Evolutionary conservation across 2,329 filamentous ascomycete genomes (phyloP).

Genomic region (Aspergillus calidoustus): DNA sequence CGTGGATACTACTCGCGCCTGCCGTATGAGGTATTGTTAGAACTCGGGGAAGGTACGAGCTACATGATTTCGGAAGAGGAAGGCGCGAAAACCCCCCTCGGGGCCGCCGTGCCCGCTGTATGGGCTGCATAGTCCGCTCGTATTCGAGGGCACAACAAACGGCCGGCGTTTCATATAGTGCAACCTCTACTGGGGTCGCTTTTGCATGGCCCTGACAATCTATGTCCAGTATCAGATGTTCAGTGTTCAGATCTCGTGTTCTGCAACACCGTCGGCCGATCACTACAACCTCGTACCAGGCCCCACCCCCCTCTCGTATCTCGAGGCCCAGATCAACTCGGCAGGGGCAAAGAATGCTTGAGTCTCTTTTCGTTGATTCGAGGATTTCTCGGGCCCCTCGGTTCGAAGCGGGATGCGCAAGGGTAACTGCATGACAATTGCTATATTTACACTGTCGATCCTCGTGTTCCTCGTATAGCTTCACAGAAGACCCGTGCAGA

Average conservation of each 20-base stretch:
- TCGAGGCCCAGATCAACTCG: neutral
- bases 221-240: neutral
- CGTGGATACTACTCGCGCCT: neutral
- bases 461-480: slow-evolving; percentile 5
- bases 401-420: neutral
- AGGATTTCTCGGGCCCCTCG: neutral
- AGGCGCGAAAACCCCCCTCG: neutral
- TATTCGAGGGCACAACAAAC: too few species aligned
- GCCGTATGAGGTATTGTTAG: neutral
- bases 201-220: neutral
- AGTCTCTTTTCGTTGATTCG: neutral
- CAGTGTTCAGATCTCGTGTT: neutral
- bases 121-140: neutral
- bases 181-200: too few species aligned
- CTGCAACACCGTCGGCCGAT: neutral
- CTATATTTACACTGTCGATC: neutral
- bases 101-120: neutral
- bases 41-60: too few species aligned
- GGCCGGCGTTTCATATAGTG: too few species aligned
- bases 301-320: neutral
- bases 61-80: neutral
- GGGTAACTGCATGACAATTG: neutral
- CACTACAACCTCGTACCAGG: neutral
- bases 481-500: neutral
- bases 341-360: neutral